Evolutionary conservation across 2,329 filamentous ascomycete genomes (phyloP).

Genomic region (Apiospora sp.): DNA sequence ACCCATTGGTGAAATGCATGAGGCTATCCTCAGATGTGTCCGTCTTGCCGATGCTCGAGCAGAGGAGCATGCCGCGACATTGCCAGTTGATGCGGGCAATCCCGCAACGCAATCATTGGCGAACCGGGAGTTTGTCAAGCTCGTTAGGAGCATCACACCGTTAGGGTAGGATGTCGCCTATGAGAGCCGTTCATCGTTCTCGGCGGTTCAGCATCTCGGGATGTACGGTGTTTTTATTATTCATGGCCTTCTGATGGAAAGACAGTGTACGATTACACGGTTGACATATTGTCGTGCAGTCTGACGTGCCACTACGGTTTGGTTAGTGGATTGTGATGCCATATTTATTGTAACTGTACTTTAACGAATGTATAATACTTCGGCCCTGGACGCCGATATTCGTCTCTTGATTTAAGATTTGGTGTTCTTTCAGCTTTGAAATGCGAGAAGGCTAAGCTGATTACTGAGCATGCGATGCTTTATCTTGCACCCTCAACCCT

Average conservation of each 20-base stretch:
- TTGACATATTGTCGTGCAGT: background rate
- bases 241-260: background rate
- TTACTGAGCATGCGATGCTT: background rate
- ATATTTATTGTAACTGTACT: background rate
- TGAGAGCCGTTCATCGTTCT: too few relatives aligned
- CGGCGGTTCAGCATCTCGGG: background rate
- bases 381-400: background rate
- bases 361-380: background rate
- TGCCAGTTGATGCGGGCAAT: slow-evolving; percentile 31
- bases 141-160: slow-evolving; percentile 35
- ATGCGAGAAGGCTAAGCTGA: background rate
- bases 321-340: background rate
- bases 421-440: background rate
- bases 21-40: slow-evolving; percentile 62
- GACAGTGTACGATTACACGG: background rate
- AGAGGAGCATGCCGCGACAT: slow-evolving; percentile 40
- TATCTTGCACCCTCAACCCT: background rate
- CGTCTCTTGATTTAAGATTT: background rate
- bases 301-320: background rate
- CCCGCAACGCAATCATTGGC: slow-evolving; percentile 25
- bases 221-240: background rate
- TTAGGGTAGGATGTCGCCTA: background rate
- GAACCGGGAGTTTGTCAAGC: slow-evolving; percentile 43
- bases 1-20: slow-evolving; percentile 52
- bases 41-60: slow-evolving; percentile 61